Conservation (phyloP, 1,139 yeast genomes). For the Suhomyces choctaworum region DNA sequence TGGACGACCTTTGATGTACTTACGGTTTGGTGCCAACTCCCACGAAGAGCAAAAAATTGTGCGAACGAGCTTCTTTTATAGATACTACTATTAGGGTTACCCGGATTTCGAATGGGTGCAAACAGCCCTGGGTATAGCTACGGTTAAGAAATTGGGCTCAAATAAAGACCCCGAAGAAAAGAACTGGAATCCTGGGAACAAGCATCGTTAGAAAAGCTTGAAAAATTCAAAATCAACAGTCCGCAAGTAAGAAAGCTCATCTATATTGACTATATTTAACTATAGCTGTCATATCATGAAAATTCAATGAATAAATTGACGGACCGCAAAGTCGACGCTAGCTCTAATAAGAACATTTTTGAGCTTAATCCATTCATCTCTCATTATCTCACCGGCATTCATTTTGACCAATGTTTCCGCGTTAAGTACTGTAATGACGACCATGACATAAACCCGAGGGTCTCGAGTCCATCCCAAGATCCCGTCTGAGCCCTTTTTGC, state of each 20-base stretch:
- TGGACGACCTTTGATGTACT: slow-evolving; percentile 3
- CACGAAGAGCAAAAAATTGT: slow-evolving; percentile 3
- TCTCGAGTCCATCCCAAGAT: slow-evolving; percentile 25
- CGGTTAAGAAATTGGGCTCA: no score
- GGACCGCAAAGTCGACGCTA: slow-evolving; percentile 2
- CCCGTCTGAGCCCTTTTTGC: slow-evolving; percentile 15
- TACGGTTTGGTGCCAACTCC: slow-evolving; percentile 3
- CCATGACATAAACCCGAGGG: slow-evolving; percentile 9
- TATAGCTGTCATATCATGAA: no score
- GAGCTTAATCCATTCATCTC: not conserved
- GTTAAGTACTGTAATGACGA: slow-evolving; percentile 13
- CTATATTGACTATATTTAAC: no score
- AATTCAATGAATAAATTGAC: slow-evolving; percentile 6
- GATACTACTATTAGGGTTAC: slow-evolving; percentile 8
- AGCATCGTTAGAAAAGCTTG: no score
- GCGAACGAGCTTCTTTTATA: slow-evolving; percentile 8
- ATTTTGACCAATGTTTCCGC: slow-evolving; percentile 2
- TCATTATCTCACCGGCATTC: not conserved
- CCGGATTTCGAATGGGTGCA: slow-evolving; percentile 8
- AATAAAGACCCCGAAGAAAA: no score
- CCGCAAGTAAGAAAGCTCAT: no score
- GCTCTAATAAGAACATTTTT: slow-evolving; percentile 4
- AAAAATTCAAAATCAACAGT: no score
- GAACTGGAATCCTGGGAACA: no score
- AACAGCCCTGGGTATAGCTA: slow-evolving; percentile 7